Evolutionary conservation across 495 filamentous ascomycete species (phyloP).

Genomic region (Hypoxylon fragiforme): DNA sequence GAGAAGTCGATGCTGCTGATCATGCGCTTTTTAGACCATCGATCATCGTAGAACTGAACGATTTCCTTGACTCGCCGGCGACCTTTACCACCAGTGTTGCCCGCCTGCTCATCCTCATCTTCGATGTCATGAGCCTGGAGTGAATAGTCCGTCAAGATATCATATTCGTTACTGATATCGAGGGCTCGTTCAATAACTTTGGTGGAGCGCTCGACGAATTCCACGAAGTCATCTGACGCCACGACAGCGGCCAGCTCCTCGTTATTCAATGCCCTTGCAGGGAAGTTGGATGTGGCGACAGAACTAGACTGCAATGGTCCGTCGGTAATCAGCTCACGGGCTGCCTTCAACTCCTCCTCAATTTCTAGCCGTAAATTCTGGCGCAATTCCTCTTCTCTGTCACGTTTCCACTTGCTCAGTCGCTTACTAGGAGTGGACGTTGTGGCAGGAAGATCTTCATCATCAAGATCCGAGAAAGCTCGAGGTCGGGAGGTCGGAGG

Average conservation of each 20-base stretch:
- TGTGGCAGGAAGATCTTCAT: slow-evolving; percentile 45
- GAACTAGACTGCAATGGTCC: slow-evolving; percentile 50
- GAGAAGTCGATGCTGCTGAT: slow-evolving; percentile 91
- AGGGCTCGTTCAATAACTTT: slow-evolving; percentile 97
- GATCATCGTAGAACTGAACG: slow-evolving; percentile 89
- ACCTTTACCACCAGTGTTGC: slow-evolving; percentile 69
- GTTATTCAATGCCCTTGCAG: slow-evolving; percentile 74
- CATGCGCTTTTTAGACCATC: slow-evolving; percentile 97
- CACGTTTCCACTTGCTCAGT: slow-evolving; percentile 72
- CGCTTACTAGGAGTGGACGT: slow-evolving; percentile 63
- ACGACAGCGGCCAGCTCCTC: slow-evolving; percentile 91
- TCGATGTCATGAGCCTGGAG: slow-evolving; percentile 71
- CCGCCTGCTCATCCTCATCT: slow-evolving; percentile 81
- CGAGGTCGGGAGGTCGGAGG: slow-evolving; percentile 53
- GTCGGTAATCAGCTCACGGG: slow-evolving; percentile 60
- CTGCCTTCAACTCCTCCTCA: slow-evolving; percentile 81
- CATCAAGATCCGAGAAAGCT: slow-evolving; percentile 59
- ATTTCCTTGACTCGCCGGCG: slow-evolving; percentile 82
- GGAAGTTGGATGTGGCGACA: slow-evolving; percentile 60
- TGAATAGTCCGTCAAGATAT: slow-evolving; percentile 93
- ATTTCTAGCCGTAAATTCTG: slow-evolving; percentile 85
- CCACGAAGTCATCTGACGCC: slow-evolving; percentile 89
- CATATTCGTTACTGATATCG: slow-evolving; percentile 76
- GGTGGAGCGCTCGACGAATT: slow-evolving; percentile 92
- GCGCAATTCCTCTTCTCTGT: slow-evolving; percentile 85